Evolutionary conservation across 2,329 filamentous ascomycete species (phyloP), one percentile per base, ranked within the genome.

Genomic region (Fusarium sp.): DNA sequence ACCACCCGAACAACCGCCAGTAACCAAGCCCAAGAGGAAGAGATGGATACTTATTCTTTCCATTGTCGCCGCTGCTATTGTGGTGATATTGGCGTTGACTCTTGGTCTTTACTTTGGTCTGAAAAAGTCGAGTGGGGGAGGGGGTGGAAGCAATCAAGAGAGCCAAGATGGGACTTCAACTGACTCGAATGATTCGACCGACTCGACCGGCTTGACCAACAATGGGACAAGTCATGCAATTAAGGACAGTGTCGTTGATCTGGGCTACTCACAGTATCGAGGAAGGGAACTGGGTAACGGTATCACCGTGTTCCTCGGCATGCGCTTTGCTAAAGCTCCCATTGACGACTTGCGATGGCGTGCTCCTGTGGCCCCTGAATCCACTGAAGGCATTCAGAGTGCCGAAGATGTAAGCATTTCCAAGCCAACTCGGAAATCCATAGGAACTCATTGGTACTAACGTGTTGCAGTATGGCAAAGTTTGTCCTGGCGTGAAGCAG

Each of bases 291-390:
- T 86, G 5, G 71, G 77, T 27, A 82, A 78, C 31, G 83, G 82
- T n/a, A 81, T 88, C 33, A 83, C 82, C 59, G 81, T 86, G 74
- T 89, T 84, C 75, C 80, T 86, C 4, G 86, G 86, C 14, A 81
- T 87, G 79, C 86, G 88, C 50, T 91, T 86, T 77, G 89, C 89
- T 13, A 82, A 84, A 16, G 82, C 88, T n/a, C 88, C 89, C 6
- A 65, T 86, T 0, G 86, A 84, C 2, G 81, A 88, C 43, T 80
- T 89, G 37, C 84, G 89, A 63, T 91, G 87, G 82, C 81, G 85
- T 29, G 85, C 87, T 20, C 88, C 89, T 1, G 79, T 83, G 18
- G 81, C 85, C 37, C 88, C 88, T 4, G 80, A 78, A 3, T 79
- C 68, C 5, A 77, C 80, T 13, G 68, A 77, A 1, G 76, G 73